Evolutionary conservation across 2,329 filamentous ascomycete genomes (phyloP).

Genomic region (Coniella vitis): DNA sequence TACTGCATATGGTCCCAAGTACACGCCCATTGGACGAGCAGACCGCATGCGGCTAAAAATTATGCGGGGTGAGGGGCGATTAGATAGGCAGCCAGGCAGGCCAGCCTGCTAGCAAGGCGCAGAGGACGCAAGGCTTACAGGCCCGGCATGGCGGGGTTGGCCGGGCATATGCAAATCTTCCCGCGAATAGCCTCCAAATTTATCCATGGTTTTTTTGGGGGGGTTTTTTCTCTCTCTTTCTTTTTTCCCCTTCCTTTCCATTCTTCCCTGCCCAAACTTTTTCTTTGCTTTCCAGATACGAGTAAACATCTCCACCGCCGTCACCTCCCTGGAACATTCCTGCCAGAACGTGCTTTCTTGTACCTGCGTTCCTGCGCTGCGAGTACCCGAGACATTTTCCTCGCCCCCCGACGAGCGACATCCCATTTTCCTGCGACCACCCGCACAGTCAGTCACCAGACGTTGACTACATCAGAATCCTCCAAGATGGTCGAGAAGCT

Average conservation of each 20-base stretch:
- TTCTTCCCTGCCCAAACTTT: not conserved
- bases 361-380: conserved; percentile 4
- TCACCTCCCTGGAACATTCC: not conserved
- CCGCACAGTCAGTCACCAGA: not conserved
- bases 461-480: not conserved
- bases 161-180: not conserved
- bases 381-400: conserved; percentile 8
- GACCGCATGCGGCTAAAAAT: too few relatives aligned
- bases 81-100: not conserved
- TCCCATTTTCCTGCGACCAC: conserved; percentile 8
- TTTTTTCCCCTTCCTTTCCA: not conserved
- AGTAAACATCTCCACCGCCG: too few relatives aligned
- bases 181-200: conserved; percentile 3
- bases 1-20: too few relatives aligned
- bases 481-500: conserved; percentile 72
- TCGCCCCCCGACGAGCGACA: too few relatives aligned
- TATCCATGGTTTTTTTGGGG: not conserved
- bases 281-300: too few relatives aligned
- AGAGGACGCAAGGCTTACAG: too few relatives aligned
- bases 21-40: too few relatives aligned
- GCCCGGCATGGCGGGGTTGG: conserved; percentile 1
- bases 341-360: not conserved
- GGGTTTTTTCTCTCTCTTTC: too few relatives aligned
- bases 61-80: too few relatives aligned
- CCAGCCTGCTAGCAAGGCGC: too few relatives aligned